phyloP scores from a whole-genome alignment of 2,329 filamentous ascomycete genomes.

The Fusarium sp. region DNA sequence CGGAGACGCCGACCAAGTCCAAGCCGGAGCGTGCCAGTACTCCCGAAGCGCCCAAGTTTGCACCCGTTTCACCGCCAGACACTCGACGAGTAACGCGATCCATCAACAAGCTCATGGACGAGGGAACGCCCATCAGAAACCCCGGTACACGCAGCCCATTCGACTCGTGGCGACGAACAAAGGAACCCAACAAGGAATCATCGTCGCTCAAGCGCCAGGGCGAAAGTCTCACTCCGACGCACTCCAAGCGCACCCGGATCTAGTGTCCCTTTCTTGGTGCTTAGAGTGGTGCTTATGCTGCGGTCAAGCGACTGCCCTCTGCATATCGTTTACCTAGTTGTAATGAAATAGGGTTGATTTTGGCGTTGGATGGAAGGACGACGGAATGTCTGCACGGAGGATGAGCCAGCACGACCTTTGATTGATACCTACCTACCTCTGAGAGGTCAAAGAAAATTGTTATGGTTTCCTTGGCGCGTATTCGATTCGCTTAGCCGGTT shows the following conservation, averaged over 20 bases:
- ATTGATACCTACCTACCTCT: constrained; percentile 35
- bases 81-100: constrained; percentile 74
- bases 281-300: constrained; percentile 6
- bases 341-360: constrained; percentile 41
- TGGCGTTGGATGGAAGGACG: constrained; percentile 45
- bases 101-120: constrained; percentile 64
- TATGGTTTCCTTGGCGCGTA: constrained; percentile 27
- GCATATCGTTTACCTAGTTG: constrained; percentile 34
- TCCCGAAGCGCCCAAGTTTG: constrained; percentile 70
- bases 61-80: constrained; percentile 74
- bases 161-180: constrained; percentile 78
- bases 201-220: constrained; percentile 62
- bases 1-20: constrained; percentile 59
- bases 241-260: constrained; percentile 56
- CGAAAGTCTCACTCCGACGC: constrained; percentile 50
- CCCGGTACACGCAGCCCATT: constrained; percentile 70
- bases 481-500: constrained; percentile 38
- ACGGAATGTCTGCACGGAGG: constrained; percentile 35
- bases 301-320: constrained; percentile 36
- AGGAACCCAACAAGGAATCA: constrained; percentile 64
- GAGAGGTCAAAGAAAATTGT: constrained; percentile 31
- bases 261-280: constrained; percentile 36
- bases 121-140: constrained; percentile 60
- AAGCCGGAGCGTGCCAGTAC: constrained; percentile 56
- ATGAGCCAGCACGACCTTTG: constrained; percentile 20